Evolutionary conservation across 495 filamentous ascomycete genomes (phyloP), one percentile per base, ranked within the genome.

Genomic region (Hypoxylon crocopeplum): DNA sequence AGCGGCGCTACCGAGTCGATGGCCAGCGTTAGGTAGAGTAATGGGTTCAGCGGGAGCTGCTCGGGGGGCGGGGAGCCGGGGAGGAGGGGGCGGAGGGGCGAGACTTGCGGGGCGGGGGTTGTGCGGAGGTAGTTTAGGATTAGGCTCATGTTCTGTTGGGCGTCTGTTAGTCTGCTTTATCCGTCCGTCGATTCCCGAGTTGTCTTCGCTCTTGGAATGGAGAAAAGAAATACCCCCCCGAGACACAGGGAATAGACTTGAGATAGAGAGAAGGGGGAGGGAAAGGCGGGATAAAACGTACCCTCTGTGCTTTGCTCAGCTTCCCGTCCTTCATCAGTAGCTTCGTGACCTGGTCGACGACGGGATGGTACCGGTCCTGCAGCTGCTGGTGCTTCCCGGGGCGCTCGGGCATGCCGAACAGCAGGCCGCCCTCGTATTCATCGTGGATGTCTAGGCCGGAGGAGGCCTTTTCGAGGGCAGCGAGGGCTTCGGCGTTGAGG

Each of bases 1-100:
- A 98, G 79, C 16, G 94, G 94, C 10, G 92, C 91, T n/a, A 98
- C 88, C 8, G 91, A 96, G 80, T 98, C 94, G 69, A 98, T 87
- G n/a, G 93, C 91, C 30, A 93, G 75, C 0, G 86, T 89, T 32
- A 97, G 84, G 75, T 92, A 92, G 37, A 84, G 77, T 24, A 92
- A 77, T 7, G 92, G 87, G 75, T 95, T 84, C 15, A 90, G 79
- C 6, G 90, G 88, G 24, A 96, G 83, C 44, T 93, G 87, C 7
- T 80, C 71, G 17, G 88, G 78, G 0, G 91, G 86, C 1, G 92
- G 91, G 11, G 84, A 74, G 56, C 85, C 86, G 0, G 88, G 85
- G 47, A 96, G 72, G 13, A 98, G 82, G 16, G 88, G 89, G 11
- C 83, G 83, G 17, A 75, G 63, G 19, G 89, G 81, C 73, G 86